Conservation (phyloP, 2,329 filamentous ascomycete genomes). For the Epichloe glyceriae region DNA sequence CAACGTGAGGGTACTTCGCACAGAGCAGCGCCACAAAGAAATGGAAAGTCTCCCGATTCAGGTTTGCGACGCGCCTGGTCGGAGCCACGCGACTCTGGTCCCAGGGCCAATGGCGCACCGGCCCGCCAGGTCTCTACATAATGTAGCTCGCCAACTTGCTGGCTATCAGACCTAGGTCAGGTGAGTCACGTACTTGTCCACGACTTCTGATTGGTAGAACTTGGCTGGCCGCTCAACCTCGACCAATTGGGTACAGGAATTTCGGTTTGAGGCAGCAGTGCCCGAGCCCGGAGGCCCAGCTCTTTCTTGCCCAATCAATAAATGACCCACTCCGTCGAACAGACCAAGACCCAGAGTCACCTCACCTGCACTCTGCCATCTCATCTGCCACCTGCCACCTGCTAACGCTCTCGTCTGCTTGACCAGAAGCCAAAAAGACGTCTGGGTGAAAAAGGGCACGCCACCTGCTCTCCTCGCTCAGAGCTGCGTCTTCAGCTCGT, state of each 20-base stretch:
- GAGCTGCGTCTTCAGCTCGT: conserved; percentile 8
- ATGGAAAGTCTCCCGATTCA: background rate
- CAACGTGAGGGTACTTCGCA: background rate
- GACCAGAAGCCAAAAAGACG: conserved; percentile 3
- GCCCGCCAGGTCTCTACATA: no score
- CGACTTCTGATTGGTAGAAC: conserved; percentile 16
- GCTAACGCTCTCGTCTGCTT: conserved; percentile 7
- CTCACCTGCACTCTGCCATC: conserved; percentile 2
- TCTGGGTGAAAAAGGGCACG: conserved; percentile 19
- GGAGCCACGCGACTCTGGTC: background rate
- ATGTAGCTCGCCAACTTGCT: no score
- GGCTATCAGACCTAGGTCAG: conserved; percentile 2
- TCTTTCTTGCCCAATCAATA: background rate
- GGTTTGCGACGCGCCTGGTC: conserved; percentile 13
- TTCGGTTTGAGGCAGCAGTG: conserved; percentile 25
- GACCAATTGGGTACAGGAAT: conserved; percentile 19
- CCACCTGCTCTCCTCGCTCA: conserved; percentile 10
- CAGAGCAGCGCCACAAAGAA: background rate
- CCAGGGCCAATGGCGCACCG: background rate
- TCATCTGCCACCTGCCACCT: conserved; percentile 10
- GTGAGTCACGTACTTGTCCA: conserved; percentile 13
- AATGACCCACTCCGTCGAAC: no score
- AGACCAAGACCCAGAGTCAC: no score
- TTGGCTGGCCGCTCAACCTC: conserved; percentile 12
- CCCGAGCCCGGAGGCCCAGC: background rate